Conservation (phyloP, 306 rosid species). For the cucumber (Cucumis sativus) region DNA sequence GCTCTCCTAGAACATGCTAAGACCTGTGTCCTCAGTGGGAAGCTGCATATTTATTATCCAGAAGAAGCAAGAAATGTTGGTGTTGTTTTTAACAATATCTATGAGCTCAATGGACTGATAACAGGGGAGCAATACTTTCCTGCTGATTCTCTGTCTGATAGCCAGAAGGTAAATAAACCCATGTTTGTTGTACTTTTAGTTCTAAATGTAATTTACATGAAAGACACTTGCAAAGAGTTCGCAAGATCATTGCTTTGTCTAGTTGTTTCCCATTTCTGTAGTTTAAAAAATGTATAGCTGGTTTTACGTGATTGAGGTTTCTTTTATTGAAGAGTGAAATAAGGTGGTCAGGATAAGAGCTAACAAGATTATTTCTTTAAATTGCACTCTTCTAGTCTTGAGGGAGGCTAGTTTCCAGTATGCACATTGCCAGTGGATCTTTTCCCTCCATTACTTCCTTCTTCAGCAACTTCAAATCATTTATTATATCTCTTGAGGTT, state of each 20-base stretch:
- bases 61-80: conserved; percentile 86
- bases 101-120: conserved; percentile 82
- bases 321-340: neutral
- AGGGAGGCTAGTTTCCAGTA: neutral
- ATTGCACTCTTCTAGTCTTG: neutral
- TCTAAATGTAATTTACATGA: neutral
- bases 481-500: neutral
- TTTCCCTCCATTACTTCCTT: neutral
- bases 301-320: neutral
- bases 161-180: conserved; percentile 53
- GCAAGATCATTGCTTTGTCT: neutral
- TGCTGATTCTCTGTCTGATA: conserved; percentile 81
- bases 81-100: conserved; percentile 77
- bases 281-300: neutral
- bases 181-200: neutral
- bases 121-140: conserved; percentile 60
- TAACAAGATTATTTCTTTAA: neutral
- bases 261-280: neutral
- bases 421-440: neutral
- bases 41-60: conserved; percentile 79
- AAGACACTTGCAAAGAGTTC: neutral
- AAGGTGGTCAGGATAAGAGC: neutral
- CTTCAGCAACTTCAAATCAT: neutral
- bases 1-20: conserved; percentile 95
- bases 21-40: conserved; percentile 84